Evolutionary conservation across 1,284 basidiomycete genomes (phyloP).

Genomic region (Malassezia psittaci): DNA sequence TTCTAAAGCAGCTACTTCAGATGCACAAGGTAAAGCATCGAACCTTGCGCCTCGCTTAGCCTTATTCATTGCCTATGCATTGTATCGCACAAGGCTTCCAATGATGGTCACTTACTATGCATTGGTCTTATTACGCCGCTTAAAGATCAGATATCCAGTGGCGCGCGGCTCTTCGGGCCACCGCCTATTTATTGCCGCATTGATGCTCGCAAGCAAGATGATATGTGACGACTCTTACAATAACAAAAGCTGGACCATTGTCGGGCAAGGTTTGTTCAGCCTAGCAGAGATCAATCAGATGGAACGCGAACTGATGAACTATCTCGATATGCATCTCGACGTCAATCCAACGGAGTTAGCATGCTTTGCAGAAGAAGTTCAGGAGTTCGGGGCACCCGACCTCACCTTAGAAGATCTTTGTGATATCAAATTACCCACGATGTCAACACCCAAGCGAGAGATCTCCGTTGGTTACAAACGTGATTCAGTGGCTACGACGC

Average conservation of each 20-base stretch:
- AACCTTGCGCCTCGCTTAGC: conserved; percentile 28
- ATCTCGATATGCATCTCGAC: conserved; percentile 43
- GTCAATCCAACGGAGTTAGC: conserved; percentile 35
- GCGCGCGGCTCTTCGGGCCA: conserved; percentile 47
- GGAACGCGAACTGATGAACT: conserved; percentile 48
- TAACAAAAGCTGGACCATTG: conserved; percentile 48
- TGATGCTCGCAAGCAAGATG: conserved; percentile 47
- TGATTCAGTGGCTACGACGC: not conserved
- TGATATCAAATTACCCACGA: not conserved
- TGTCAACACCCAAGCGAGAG: not conserved
- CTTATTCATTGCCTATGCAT: conserved; percentile 47
- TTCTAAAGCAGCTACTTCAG: conserved; percentile 10
- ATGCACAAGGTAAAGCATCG: not conserved
- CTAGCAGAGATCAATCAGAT: conserved; percentile 47
- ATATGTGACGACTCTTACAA: conserved; percentile 47
- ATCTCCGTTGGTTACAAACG: too few relatives aligned
- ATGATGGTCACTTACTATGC: conserved; percentile 43
- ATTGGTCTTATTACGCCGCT: conserved; percentile 38
- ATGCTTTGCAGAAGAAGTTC: conserved; percentile 33
- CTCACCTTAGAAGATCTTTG: conserved; percentile 14
- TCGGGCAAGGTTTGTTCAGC: conserved; percentile 44
- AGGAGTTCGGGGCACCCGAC: conserved; percentile 17
- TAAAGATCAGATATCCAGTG: conserved; percentile 45
- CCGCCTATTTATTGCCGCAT: conserved; percentile 46
- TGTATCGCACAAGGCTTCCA: conserved; percentile 45